Evolutionary conservation across 2,329 filamentous ascomycete genomes (phyloP), one percentile per base, ranked within the genome.

Genomic region (Cercospora sojina): DNA sequence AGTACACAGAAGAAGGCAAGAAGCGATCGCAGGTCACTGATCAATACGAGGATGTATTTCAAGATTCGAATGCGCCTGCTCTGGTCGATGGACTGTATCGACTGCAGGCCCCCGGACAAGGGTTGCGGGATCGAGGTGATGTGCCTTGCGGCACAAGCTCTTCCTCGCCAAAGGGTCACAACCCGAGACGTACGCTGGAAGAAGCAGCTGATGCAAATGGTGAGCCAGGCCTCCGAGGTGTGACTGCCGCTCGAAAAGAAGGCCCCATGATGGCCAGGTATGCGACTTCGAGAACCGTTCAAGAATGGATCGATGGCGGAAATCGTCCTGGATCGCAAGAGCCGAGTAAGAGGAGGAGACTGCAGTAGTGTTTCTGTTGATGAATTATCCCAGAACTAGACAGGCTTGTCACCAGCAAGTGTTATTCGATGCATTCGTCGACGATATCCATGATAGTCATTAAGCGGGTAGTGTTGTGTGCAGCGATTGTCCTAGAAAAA

Each of bases 401-500:
- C 63, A 6, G 66, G 66, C 6, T 55, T 62, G n/a, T 68, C 66
- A 5, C 66, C 66, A 10, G 66, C 66, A 25, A 68, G 32, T 9
- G 66, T 68, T 16, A 68, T 64, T 16, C 66, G 61, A 61, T 67
- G 64, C 67, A 69, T 69, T 23, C 61, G 43, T 53, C 67, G 58
- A 25, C 62, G 29, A 56, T 67, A 62, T 32, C 65, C 62, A 56
- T 63, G 61, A 49, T 64, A 69, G 60, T 67, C 67, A 31, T 70
- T 70, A 49, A 70, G 47, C 5, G 69, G 69, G 57, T 70, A 67
- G 32, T 70, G 69, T 60, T 66, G 64, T 12, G 64, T 66, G n/a
- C 63, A 67, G 41, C 69, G 65, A 53, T 70, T 70, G 32, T 70
- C 69, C 59, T 61, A 29, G 9, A 25, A 18, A 25, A 31, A 0